Conservation (phyloP, 495 filamentous ascomycete species). For the Aspergillus kassunensis region DNA sequence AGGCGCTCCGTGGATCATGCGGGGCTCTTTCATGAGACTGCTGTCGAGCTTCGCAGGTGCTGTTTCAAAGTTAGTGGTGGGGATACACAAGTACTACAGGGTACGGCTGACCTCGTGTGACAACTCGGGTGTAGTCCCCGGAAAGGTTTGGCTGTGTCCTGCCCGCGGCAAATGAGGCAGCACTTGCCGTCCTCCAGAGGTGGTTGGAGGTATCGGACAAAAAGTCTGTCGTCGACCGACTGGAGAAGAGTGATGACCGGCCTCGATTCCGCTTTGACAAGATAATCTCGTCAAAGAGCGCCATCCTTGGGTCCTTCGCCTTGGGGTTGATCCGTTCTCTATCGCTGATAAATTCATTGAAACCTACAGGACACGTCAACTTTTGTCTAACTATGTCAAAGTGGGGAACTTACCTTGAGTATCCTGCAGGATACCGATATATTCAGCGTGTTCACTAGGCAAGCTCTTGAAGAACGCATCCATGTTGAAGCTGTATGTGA, state of each 20-base stretch:
- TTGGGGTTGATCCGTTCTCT: conserved; percentile 58
- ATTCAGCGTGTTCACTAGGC: conserved; percentile 86
- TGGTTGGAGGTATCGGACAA: conserved; percentile 85
- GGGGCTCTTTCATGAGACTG: conserved; percentile 81
- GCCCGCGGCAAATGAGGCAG: conserved; percentile 62
- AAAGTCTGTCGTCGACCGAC: conserved; percentile 59
- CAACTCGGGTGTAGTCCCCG: conserved; percentile 58
- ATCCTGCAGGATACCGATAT: conserved; percentile 80
- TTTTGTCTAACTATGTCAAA: not conserved
- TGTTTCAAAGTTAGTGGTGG: conserved; percentile 23
- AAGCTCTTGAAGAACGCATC: conserved; percentile 87
- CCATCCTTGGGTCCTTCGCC: conserved; percentile 61
- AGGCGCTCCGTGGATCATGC: conserved; percentile 70
- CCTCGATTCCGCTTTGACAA: conserved; percentile 90
- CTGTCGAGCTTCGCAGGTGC: conserved; percentile 83
- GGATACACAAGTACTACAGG: conserved; percentile 1
- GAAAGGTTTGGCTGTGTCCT: conserved; percentile 55
- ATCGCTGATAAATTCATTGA: conserved; percentile 96
- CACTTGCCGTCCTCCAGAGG: conserved; percentile 84
- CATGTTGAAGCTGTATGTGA: conserved; percentile 92
- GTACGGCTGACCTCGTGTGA: conserved; percentile 52
- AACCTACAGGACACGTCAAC: conserved; percentile 49
- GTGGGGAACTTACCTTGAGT: conserved; percentile 69
- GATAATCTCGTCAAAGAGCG: conserved; percentile 94
- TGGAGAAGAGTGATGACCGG: conserved; percentile 47